Evolutionary conservation across 345 rosid genomes (phyloP), one percentile per base, ranked within the genome.

Genomic region (Brassica napus): DNA sequence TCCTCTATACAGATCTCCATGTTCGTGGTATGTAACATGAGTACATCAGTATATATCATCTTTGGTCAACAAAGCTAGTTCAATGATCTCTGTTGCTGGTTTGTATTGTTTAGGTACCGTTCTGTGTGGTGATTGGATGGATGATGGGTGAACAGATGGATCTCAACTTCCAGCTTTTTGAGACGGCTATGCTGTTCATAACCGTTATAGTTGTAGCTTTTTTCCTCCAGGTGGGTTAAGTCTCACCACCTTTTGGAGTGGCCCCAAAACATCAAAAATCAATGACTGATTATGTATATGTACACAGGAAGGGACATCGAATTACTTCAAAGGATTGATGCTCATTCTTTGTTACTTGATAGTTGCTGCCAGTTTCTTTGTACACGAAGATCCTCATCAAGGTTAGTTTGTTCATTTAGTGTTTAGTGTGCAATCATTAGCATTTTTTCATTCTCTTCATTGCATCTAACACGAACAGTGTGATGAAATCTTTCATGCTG

Each of bases 1-100:
- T 95, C 99, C 60, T 95, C 99, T 6, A 95, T 96, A 16, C 97
- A 95, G 83, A 93, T 95, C 70, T 86, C 99, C 68, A 93, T 95
- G 99, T 95, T 95, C 70, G 98, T 89, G 84, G 99, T 95, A 88
- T 32, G 95, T 76, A 39, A 65, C 78, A 23, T 16, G 7, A n/a
- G 15, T 66, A 59, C 9, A 72, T 47, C 67, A 30, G 65, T 69
- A 26, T 52, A 10, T 74, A 28, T 74, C 55, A 76, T 76, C n/a
- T 76, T 16, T 65, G 65, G 74, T 39, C 42, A 11, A 52, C 6
- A 62, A 64, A 67, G 21, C 64, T 28, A 44, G 63, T 23, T 64
- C 55, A 8, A 9, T 79, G 52, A 59, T 49, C 35, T 35, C 14
- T 47, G 34, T 68, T 73, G 15, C 34, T 71, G 5, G 12, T 64